Conservation (phyloP, 2,329 filamentous ascomycete genomes). For the Monilinia fructicola region DNA sequence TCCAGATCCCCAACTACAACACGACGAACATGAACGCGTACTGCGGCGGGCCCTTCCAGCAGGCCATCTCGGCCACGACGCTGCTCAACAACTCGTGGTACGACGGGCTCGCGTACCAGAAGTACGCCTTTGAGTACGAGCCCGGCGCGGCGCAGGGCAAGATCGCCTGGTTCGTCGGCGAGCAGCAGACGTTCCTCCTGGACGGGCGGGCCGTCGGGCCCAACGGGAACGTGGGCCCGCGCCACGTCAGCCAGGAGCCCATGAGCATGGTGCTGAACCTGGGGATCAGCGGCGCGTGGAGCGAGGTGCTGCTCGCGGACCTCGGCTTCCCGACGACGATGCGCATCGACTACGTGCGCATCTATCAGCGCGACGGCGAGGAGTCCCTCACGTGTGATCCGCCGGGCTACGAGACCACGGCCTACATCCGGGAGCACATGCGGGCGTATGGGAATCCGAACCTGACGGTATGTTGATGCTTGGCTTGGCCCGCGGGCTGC, state of each 20-base stretch:
- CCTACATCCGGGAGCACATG: conserved; percentile 63
- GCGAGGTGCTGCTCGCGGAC: conserved; percentile 46
- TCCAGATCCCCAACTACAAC: conserved; percentile 50
- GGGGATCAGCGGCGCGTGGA: conserved; percentile 52
- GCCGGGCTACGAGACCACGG: conserved; percentile 61
- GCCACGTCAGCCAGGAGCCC: conserved; percentile 52
- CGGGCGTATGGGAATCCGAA: conserved; percentile 61
- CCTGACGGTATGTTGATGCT: conserved; percentile 49
- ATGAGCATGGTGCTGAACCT: conserved; percentile 56
- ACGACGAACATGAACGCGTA: conserved; percentile 52
- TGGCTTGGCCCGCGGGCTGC: too few relatives aligned
- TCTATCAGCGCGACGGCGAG: conserved; percentile 52
- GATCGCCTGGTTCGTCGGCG: conserved; percentile 54
- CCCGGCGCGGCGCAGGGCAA: conserved; percentile 47
- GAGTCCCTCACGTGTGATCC: conserved; percentile 55
- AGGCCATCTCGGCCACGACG: conserved; percentile 55
- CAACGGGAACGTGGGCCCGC: conserved; percentile 52
- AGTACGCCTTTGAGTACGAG: conserved; percentile 55
- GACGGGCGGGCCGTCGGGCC: conserved; percentile 52
- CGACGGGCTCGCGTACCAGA: conserved; percentile 53
- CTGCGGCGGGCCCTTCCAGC: conserved; percentile 54
- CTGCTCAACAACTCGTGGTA: conserved; percentile 57
- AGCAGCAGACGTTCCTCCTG: conserved; percentile 51
- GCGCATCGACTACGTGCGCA: conserved; percentile 55
- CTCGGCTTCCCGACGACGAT: conserved; percentile 52